Evolutionary conservation across 306 rosid species (phyloP).

Genomic region (Hippophae tibetana): DNA sequence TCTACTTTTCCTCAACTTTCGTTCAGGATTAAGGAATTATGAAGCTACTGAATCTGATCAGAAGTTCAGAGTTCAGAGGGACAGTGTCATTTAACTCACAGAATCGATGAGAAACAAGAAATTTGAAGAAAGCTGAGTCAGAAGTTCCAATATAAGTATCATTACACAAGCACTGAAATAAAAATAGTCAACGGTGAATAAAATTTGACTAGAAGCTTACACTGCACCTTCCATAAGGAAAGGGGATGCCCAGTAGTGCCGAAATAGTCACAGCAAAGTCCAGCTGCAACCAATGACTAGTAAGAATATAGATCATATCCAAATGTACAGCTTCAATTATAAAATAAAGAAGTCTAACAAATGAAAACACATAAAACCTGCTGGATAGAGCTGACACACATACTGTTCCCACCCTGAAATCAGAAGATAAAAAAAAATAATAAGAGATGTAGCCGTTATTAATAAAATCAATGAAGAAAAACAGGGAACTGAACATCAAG

Average conservation of each 20-base stretch:
- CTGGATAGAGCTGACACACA: conserved; percentile 63
- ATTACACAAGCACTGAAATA: conserved; percentile 9
- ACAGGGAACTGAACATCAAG: background rate
- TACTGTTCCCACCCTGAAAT: conserved; percentile 57
- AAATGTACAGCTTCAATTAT: conserved; percentile 10
- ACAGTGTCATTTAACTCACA: too few relatives aligned
- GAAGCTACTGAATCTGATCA: too few relatives aligned
- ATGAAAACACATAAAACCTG: conserved; percentile 51
- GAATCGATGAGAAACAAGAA: background rate
- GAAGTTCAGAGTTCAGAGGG: too few relatives aligned
- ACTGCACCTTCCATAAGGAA: conserved; percentile 99
- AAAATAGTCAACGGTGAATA: conserved; percentile 12
- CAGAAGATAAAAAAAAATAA: conserved; percentile 8
- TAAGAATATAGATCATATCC: conserved; percentile 17
- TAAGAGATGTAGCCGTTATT: background rate
- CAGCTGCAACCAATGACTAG: conserved; percentile 56
- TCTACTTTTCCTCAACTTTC: too few relatives aligned
- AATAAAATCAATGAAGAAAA: background rate
- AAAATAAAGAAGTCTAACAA: conserved; percentile 4
- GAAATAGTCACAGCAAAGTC: conserved; percentile 93
- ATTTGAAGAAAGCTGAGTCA: conserved; percentile 3
- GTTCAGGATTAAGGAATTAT: too few relatives aligned
- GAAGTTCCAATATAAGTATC: conserved; percentile 11
- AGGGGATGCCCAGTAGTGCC: conserved; percentile 82
- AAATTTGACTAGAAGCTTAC: conserved; percentile 48